Percentiles rank a stretch among this genome's conserved stretches.
phyloP scores from a whole-genome alignment of 2,329 filamentous ascomycete species.

The Arachnomyces sp. region DNA sequence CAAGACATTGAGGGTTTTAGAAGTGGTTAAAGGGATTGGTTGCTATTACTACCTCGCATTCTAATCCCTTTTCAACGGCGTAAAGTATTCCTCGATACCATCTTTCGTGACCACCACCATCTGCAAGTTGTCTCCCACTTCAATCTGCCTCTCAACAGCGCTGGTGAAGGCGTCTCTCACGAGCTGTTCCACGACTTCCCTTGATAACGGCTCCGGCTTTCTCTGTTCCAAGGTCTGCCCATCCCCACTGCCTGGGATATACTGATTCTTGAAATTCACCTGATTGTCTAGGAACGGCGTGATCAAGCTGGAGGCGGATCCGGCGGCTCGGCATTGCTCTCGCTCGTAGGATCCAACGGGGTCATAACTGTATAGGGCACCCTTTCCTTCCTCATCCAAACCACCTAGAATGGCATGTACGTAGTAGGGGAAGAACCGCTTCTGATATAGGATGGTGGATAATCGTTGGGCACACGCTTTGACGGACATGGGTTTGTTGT shows the following conservation, averaged over 20 bases:
- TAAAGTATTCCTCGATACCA: conserved; percentile 78
- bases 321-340: conserved; percentile 89
- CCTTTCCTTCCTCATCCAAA: conserved; percentile 87
- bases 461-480: conserved; percentile 91
- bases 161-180: conserved; percentile 98
- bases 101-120: conserved; percentile 86
- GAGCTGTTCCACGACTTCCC: conserved; percentile 69
- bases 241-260: conserved; percentile 81
- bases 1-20: conserved; percentile 3
- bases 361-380: conserved; percentile 94
- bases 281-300: conserved; percentile 99
- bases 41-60: conserved; percentile 11
- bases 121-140: conserved; percentile 93
- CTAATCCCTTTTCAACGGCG: conserved; percentile 88
- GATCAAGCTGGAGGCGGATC: conserved; percentile 86
- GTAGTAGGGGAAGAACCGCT: conserved; percentile 99
- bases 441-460: conserved; percentile 90
- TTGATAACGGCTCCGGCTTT: conserved; percentile 57
- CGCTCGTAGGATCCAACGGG: conserved; percentile 96
- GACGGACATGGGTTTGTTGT: conserved; percentile 92
- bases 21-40: conserved; percentile 9
- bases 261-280: conserved; percentile 99
- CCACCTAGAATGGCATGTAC: conserved; percentile 90
- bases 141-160: conserved; percentile 96
- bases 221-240: conserved; percentile 62